A percentile compares a stretch with the other conserved stretches of the same genome.
phyloP scores from a whole-genome alignment of 441 rosid genomes.

The Populus hybrid region DNA sequence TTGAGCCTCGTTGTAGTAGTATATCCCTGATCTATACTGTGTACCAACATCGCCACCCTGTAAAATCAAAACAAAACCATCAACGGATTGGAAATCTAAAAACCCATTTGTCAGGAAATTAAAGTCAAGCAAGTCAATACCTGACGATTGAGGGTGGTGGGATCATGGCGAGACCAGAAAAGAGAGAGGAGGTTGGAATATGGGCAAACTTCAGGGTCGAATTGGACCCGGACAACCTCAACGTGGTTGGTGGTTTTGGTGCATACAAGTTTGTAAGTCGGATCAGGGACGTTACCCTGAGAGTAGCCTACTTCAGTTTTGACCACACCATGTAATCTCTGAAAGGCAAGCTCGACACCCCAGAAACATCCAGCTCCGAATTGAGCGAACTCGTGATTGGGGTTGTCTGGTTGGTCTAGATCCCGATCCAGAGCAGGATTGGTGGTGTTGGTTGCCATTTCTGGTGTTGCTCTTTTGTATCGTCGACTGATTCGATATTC shows the following conservation, averaged over 20 bases:
- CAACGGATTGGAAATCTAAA: background rate
- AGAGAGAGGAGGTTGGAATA: conserved; percentile 58
- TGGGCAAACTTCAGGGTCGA: conserved; percentile 65
- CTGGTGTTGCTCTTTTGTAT: too few relatives aligned
- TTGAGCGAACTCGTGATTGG: conserved; percentile 55
- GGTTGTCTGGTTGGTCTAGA: conserved; percentile 42
- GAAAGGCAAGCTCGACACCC: conserved; percentile 86
- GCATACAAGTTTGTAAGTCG: conserved; percentile 66
- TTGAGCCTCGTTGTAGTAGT: conserved; percentile 65
- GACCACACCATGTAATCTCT: conserved; percentile 63
- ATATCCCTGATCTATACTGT: conserved; percentile 81
- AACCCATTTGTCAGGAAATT: too few relatives aligned
- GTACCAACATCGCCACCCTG: conserved; percentile 86
- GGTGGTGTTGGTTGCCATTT: background rate
- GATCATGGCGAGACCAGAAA: conserved; percentile 89
- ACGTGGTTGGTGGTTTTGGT: conserved; percentile 54
- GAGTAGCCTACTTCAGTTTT: conserved; percentile 77
- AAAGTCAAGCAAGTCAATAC: conserved; percentile 27
- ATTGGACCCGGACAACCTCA: conserved; percentile 84
- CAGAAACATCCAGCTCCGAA: conserved; percentile 94
- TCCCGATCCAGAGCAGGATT: conserved; percentile 65
- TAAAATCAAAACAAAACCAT: background rate
- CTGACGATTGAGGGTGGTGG: conserved; percentile 85
- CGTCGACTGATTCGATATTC: background rate
- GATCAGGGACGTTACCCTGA: conserved; percentile 59